Evolutionary conservation across 2,329 filamentous ascomycete genomes (phyloP).

Genomic region (Aureobasidium sp.): DNA sequence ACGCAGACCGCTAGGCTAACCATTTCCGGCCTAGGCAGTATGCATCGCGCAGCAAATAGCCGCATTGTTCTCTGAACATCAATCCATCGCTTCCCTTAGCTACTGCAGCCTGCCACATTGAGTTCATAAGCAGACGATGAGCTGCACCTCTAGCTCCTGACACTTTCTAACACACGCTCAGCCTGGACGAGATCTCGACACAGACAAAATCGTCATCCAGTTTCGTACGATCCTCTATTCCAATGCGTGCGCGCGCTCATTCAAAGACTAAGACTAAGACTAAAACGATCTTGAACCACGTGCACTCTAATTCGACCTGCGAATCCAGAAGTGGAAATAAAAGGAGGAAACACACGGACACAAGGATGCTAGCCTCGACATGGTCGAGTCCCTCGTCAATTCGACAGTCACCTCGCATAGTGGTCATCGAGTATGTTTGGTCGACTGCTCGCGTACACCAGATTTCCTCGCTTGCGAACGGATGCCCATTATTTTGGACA

Average conservation of each 20-base stretch:
- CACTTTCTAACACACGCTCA: background rate
- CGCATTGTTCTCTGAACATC: background rate
- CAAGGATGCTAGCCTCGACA: background rate
- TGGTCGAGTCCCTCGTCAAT: background rate
- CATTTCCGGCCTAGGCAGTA: background rate
- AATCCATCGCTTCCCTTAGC: background rate
- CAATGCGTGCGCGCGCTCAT: constrained; percentile 1
- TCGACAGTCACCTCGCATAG: background rate
- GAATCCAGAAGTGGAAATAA: background rate
- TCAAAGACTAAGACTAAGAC: background rate
- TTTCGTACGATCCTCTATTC: background rate
- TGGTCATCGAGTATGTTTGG: background rate
- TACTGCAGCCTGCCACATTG: constrained; percentile 4
- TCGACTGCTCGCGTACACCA: background rate
- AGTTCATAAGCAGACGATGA: constrained; percentile 1
- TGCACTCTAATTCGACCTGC: background rate
- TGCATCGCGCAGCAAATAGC: background rate
- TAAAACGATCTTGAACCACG: constrained; percentile 1
- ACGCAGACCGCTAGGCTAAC: background rate
- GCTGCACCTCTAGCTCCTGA: background rate
- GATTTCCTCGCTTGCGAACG: background rate
- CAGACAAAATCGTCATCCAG: background rate
- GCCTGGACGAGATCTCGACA: constrained; percentile 1
- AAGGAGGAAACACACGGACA: constrained; percentile 2
- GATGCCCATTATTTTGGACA: background rate